Conservation (phyloP, 164 flowering plant species). For the Magnolia sinica region DNA sequence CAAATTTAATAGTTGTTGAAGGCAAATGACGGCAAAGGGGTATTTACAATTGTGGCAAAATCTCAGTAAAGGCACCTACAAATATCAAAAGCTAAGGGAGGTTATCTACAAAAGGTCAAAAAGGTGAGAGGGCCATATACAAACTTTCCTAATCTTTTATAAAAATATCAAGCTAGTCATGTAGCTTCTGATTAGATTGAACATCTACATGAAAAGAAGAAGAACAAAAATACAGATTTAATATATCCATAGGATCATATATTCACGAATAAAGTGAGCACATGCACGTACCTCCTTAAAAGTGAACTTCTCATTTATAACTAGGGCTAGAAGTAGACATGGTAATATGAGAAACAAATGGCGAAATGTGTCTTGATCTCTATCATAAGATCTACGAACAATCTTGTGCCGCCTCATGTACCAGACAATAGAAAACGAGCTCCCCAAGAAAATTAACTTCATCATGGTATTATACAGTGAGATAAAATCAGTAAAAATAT, state of each 20-base stretch:
- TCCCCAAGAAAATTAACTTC: constrained; percentile 88
- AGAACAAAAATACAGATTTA: background rate
- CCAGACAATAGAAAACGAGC: constrained; percentile 93
- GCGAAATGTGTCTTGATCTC: constrained; percentile 90
- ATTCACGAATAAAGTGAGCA: constrained; percentile 1
- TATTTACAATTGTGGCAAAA: no score
- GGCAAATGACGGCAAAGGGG: no score
- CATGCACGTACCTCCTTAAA: constrained; percentile 58
- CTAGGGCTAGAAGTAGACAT: constrained; percentile 68
- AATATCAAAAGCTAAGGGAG: no score
- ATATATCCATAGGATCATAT: background rate
- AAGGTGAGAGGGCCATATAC: no score
- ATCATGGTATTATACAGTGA: constrained; percentile 78
- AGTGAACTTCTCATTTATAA: constrained; percentile 77
- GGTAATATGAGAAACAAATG: constrained; percentile 70
- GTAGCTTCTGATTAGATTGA: background rate
- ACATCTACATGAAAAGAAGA: background rate
- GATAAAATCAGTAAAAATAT: constrained; percentile 64
- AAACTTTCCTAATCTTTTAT: no score
- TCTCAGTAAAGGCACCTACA: no score
- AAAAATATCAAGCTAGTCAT: background rate
- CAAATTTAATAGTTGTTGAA: no score
- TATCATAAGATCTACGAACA: constrained; percentile 86
- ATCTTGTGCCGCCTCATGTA: constrained; percentile 83
- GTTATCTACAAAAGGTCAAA: no score